phyloP scores from a whole-genome alignment of 345 rosid genomes.

The Aquilaria malaccensis region DNA sequence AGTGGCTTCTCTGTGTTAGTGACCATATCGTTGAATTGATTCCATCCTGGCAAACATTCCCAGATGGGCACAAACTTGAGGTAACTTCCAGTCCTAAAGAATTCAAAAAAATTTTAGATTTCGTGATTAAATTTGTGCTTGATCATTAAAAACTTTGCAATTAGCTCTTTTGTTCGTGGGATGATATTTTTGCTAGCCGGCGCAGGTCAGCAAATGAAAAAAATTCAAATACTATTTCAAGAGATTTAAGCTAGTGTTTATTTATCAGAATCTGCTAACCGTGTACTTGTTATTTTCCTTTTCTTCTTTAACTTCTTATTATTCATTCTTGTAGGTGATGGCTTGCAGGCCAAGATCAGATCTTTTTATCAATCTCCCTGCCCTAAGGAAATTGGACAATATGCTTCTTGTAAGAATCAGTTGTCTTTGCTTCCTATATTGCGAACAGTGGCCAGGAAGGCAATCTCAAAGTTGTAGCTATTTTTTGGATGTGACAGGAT shows the following conservation, averaged over 20 bases:
- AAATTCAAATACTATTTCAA: too few relatives aligned
- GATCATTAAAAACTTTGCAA: neutral
- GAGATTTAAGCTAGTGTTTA: too few relatives aligned
- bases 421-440: slow-evolving; percentile 4
- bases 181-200: neutral
- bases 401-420: slow-evolving; percentile 79
- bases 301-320: neutral
- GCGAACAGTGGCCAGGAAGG: neutral
- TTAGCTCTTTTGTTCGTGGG: neutral
- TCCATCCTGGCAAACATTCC: slow-evolving; percentile 86
- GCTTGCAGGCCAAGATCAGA: slow-evolving; percentile 88
- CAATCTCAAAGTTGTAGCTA: neutral
- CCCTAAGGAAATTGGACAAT: slow-evolving; percentile 77
- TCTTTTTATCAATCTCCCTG: slow-evolving; percentile 82
- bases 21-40: slow-evolving; percentile 89
- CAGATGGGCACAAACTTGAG: slow-evolving; percentile 89
- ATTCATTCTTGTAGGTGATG: slow-evolving; percentile 60
- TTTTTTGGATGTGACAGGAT: slow-evolving; percentile 40
- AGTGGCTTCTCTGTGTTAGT: slow-evolving; percentile 73
- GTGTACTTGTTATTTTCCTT: too few relatives aligned
- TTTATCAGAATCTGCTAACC: too few relatives aligned
- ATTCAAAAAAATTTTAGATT: neutral
- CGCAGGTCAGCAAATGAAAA: too few relatives aligned
- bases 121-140: neutral
- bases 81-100: slow-evolving; percentile 24